These are phyloP conservation scores for Vaccinium vitisidaea DNA, from an alignment of 148 eudicot genomes.

Conservation along the genomic window DNA sequence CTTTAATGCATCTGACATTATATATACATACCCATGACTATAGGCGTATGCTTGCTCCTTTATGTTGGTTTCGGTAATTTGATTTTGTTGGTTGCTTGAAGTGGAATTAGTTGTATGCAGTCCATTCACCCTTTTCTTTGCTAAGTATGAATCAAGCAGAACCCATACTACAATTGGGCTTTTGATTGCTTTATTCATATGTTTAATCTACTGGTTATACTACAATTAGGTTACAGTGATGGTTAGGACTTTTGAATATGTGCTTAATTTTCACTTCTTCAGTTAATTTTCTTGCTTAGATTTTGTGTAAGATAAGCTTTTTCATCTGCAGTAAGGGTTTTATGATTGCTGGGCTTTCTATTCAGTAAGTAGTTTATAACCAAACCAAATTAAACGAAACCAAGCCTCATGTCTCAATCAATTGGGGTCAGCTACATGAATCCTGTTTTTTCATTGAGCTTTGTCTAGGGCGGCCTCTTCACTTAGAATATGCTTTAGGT, in stretches of 20 bases:
- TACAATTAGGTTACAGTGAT: neutral
- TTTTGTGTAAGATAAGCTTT: too few species aligned
- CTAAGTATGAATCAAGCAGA: neutral
- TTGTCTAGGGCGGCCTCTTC: too few species aligned
- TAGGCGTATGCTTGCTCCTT: neutral
- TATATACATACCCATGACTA: neutral
- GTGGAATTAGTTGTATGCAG: conserved; percentile 2
- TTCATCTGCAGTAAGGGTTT: neutral
- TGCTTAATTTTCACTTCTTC: too few species aligned
- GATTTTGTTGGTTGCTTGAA: neutral
- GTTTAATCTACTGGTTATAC: neutral
- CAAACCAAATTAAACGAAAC: too few species aligned
- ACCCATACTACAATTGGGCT: neutral
- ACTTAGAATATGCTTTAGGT: neutral
- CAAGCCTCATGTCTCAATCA: too few species aligned
- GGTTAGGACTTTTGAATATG: neutral
- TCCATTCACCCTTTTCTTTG: neutral
- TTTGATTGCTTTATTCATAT: neutral
- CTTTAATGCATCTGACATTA: too few species aligned
- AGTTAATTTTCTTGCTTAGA: too few species aligned
- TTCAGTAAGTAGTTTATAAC: neutral
- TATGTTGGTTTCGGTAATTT: neutral
- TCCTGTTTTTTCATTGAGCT: too few species aligned
- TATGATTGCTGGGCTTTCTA: neutral
- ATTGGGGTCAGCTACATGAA: too few species aligned